A percentile compares a stretch with the other conserved stretches of the same genome.
These are phyloP conservation scores for Zoysia matrella DNA, from an alignment of 202 grass and related monocot genomes.

Conservation along the genomic window DNA sequence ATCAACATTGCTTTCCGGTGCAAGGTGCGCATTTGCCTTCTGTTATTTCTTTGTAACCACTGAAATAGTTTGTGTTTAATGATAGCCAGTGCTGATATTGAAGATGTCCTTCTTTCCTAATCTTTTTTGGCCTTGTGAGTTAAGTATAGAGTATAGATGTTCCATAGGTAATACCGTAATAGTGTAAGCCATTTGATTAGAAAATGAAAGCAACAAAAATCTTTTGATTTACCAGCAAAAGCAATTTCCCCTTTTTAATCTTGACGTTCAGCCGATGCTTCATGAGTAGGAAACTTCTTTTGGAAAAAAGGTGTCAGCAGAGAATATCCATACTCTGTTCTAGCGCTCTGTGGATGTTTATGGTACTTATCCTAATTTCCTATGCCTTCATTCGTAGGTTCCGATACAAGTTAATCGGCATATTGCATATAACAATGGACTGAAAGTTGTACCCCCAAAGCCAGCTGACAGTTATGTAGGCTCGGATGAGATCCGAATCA, in stretches of 20 bases:
- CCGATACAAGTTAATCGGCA: conserved; percentile 89
- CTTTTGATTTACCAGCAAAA: conserved; percentile 14
- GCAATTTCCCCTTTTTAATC: not conserved
- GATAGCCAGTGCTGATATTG: not conserved
- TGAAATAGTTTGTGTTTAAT: not conserved
- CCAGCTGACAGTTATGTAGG: conserved; percentile 21
- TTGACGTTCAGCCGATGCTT: conserved; percentile 5
- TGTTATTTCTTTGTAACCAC: conserved; percentile 8
- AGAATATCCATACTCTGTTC: conserved; percentile 14
- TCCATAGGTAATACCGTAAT: not conserved
- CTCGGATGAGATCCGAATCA: conserved; percentile 44
- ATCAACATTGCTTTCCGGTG: conserved; percentile 98
- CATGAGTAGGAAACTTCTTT: not conserved
- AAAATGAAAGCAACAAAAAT: conserved; percentile 31
- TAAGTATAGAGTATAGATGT: not conserved
- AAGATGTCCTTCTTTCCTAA: not conserved
- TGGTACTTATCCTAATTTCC: conserved; percentile 12
- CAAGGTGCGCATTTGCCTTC: conserved; percentile 68
- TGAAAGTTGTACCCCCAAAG: conserved; percentile 81
- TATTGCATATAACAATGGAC: conserved; percentile 83
- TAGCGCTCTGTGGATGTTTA: conserved; percentile 21
- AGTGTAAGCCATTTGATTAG: not conserved
- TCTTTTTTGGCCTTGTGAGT: not conserved
- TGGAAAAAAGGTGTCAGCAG: not conserved
- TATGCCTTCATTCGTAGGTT: conserved; percentile 50